Evolutionary conservation across 331 rosid species (phyloP), one percentile per base, ranked within the genome.

Genomic region (Ulmus americana): DNA sequence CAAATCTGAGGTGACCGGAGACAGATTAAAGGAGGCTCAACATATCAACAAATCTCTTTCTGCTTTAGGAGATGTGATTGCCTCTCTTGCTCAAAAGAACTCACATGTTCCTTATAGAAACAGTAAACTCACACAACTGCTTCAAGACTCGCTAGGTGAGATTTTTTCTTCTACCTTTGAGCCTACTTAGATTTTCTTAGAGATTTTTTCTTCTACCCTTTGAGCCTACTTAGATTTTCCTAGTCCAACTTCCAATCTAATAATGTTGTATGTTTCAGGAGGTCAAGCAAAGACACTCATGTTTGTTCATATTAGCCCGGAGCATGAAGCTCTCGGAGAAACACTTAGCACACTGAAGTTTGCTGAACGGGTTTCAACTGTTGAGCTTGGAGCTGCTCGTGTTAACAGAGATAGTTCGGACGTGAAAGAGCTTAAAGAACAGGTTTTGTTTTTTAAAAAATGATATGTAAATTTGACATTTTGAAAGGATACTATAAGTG

Each of bases 251-350:
- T 13, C 42, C 48, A 52, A n/a, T 45, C 1, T 7, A 16, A 57
- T 63, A 45, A 8, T 55, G 59, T 35, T 40, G 6, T 15, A 5
- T 56, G 7, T 45, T 59, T 65, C 81, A 89, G 97, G 97, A 14
- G 97, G 99, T 42, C 90, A 94, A 64, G 96, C 97, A 0, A 94
- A 89, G 81, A 90, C 97, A 45, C 96, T 94, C 44, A 84, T 94
- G 96, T 94, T 94, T 78, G 95, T 90, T 76, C 97, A 90, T 61
- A 78, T 90, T 59, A 94, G 95, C 82, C 97, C 97, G 0, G 99
- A 90, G 79, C 77, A 50, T 65, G 95, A 90, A 4, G 84, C 96
- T 63, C 71, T 88, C 3, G 96, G 86, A 80, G 99, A 94, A 75
- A 90, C 97, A 45, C 63, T 90, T 18, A 87, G 99, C 79, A 94